Base-by-base conservation (phyloP, 257 asterid genomes). In the Dorcoceras hygrometricum region DNA sequence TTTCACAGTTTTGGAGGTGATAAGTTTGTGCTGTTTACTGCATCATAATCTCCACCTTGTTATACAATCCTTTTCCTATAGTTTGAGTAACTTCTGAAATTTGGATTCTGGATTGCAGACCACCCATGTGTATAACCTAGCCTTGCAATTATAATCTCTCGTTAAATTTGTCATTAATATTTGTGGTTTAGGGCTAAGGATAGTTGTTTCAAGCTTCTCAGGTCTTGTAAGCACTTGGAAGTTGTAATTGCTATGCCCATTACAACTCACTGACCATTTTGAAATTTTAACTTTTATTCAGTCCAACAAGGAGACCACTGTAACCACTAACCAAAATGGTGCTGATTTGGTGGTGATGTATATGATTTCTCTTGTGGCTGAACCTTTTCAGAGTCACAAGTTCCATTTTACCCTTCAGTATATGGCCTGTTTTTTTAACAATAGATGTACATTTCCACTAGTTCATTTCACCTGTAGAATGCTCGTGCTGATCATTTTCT, bases 1-100 rank as follows among this genome's bases (percentile, higher is more conserved):
- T 23, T 83, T 83, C 29, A 71, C 53, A 48, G 53, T 75, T 71
- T 75, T 88, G 77, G 87, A 86, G 93, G 95, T 88, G 72, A 77
- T 56, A 66, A 39, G n/a, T 53, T 26, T 16, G 0, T 59, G 59
- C 69, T 34, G 20, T 57, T 72, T 32, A 62, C 2, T 27, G 50
- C 50, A 12, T 32, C 34, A 6, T 57, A 59, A 29, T 1, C 9
- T 29, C 11, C 23, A 28, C 20, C 56, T 51, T 27, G 56, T 11
- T 28, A 55, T 27, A 14, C 26, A 53, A 5, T 59, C 29, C 4
- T 69, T 22, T 56, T 6, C 23, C 59, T 57, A 54, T 70, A 67
- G 31, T 70, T 24, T 24, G 54, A 14, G 16, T 51, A 61, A 24
- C 4, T 60, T 36, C 4, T 53, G 10, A 60, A 46, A 51, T 66